These are phyloP conservation scores for Eucalyptus cloeziana DNA, from an alignment of 345 rosid genomes.

Conservation along the genomic window DNA sequence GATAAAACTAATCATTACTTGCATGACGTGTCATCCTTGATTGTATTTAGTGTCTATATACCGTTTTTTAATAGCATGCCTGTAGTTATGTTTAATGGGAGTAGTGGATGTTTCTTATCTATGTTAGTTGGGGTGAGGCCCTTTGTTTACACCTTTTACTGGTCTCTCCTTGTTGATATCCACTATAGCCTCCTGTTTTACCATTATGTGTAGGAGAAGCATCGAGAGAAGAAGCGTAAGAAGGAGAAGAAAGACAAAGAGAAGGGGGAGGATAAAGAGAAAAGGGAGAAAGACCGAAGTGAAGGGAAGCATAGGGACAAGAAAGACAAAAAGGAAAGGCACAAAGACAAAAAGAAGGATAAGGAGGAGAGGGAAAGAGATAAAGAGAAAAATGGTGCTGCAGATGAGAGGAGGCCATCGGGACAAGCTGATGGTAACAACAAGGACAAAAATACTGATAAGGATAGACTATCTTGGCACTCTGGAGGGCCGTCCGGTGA, in stretches of 20 bases:
- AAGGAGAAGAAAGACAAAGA: slow-evolving; percentile 40
- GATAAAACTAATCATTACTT: neutral
- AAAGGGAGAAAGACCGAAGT: slow-evolving; percentile 28
- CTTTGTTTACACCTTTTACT: neutral
- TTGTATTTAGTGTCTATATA: neutral
- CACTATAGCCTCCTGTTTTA: neutral
- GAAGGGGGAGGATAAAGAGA: slow-evolving; percentile 38
- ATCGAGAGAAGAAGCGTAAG: slow-evolving; percentile 38
- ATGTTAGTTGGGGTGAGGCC: neutral
- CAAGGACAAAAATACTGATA: slow-evolving; percentile 14
- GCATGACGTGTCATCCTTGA: neutral
- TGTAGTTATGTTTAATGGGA: neutral
- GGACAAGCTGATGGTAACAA: neutral
- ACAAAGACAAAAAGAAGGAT: slow-evolving; percentile 17
- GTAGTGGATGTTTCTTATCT: neutral
- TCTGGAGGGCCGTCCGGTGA: slow-evolving; percentile 9
- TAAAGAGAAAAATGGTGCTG: slow-evolving; percentile 14
- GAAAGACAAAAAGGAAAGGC: slow-evolving; percentile 26
- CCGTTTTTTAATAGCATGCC: neutral
- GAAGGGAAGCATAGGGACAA: slow-evolving; percentile 38
- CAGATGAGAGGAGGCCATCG: slow-evolving; percentile 1
- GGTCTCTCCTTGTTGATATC: neutral
- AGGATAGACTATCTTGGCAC: slow-evolving; percentile 13
- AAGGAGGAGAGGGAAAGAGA: slow-evolving; percentile 25
- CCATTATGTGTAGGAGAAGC: slow-evolving; percentile 26